These are phyloP conservation scores for Calocybe indica DNA, from an alignment of 768 basidiomycete species.

Conservation along the genomic window DNA sequence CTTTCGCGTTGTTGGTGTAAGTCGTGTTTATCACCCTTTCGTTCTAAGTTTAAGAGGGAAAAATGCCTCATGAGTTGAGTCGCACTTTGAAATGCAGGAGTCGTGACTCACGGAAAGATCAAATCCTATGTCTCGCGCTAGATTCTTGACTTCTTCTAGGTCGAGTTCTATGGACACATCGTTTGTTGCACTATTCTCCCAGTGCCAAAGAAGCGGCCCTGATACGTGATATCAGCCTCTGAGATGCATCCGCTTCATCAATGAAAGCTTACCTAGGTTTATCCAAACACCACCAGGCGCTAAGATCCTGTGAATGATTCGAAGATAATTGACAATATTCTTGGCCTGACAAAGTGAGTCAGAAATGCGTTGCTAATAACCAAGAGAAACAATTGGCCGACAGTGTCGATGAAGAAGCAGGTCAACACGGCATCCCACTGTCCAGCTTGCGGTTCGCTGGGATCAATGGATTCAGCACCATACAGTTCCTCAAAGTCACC, in stretches of 20 bases:
- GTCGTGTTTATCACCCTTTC: conserved; percentile 77
- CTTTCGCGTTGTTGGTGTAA: conserved; percentile 77
- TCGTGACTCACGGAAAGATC: conserved; percentile 59
- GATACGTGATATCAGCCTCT: neutral
- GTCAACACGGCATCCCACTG: conserved; percentile 88
- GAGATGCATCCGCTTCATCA: neutral
- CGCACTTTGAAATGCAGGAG: neutral
- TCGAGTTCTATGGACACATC: conserved; percentile 85
- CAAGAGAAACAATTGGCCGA: conserved; percentile 22
- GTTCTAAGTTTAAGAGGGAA: conserved; percentile 40
- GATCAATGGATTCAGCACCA: conserved; percentile 42
- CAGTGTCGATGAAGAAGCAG: conserved; percentile 97
- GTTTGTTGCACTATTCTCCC: conserved; percentile 78
- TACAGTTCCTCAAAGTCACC: conserved; percentile 96
- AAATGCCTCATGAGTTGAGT: neutral
- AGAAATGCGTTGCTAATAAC: neutral
- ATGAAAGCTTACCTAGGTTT: conserved; percentile 56
- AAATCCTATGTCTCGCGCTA: conserved; percentile 75
- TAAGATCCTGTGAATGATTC: conserved; percentile 79
- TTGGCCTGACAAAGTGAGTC: conserved; percentile 56
- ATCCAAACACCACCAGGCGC: conserved; percentile 89
- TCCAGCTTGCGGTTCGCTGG: conserved; percentile 63
- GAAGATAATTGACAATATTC: conserved; percentile 86
- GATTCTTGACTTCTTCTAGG: conserved; percentile 79
- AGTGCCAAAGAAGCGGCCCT: conserved; percentile 97